A percentile compares a stretch with the other conserved stretches of the same genome.
Evolutionary conservation across 192 early-diverging fungal species (phyloP).

Genomic region (Rhizophagus prolifer): DNA sequence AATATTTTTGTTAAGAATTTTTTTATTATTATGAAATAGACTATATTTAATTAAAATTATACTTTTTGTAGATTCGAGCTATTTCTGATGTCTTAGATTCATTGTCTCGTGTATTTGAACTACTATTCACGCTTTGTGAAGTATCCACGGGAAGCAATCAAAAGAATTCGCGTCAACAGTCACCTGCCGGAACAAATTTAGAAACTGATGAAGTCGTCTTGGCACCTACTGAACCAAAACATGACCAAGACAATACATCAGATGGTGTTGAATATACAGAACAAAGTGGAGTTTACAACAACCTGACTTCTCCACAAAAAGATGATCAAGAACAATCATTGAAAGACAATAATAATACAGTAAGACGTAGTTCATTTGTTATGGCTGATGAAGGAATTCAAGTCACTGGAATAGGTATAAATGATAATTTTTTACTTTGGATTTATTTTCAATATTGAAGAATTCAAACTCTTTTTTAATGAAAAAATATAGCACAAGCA

Average conservation of each 20-base stretch:
- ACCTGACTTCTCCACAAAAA: not conserved
- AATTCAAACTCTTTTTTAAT: not conserved
- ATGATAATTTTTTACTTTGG: not conserved
- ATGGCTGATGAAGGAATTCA: not conserved
- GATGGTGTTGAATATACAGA: not conserved
- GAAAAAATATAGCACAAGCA: conserved; percentile 32
- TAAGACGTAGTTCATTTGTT: not conserved
- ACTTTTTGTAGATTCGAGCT: not conserved
- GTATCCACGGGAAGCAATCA: not conserved
- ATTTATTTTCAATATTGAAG: not conserved
- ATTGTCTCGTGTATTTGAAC: not conserved
- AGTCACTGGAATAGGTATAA: not conserved
- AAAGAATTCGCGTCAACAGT: not conserved
- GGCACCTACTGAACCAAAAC: not conserved
- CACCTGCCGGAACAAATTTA: not conserved
- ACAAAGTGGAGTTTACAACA: not conserved
- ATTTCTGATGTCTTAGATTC: not conserved
- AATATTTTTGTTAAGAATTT: not conserved
- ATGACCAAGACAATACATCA: not conserved
- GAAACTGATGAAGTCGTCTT: not conserved
- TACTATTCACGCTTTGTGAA: conserved; percentile 1
- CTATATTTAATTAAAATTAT: not conserved
- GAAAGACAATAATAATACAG: not conserved
- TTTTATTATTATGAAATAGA: not conserved
- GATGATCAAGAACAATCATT: not conserved